Evolutionary conservation across 805 yeast species (phyloP), one percentile per base, ranked within the genome.

Genomic region (Myxozyma vanderwaltii): DNA sequence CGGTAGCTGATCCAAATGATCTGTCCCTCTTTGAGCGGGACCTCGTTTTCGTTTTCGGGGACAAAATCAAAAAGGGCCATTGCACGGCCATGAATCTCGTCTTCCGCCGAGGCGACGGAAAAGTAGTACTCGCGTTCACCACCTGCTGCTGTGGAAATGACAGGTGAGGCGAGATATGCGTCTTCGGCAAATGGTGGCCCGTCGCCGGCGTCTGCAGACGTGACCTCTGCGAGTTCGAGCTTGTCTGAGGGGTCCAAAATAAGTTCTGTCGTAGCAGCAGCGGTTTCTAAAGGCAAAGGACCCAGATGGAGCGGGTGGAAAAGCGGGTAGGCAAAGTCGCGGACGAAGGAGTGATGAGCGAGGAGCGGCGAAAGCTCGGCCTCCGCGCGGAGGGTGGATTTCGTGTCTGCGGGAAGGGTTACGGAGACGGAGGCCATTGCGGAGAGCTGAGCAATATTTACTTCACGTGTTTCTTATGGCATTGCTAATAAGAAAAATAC

Each of bases 41-140:
- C 82, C 69, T 94, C 99, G 72, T 94, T 94, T 67, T 90, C 96
- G 72, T 94, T 94, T 71, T 94, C 98, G 0, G 98, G 96, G 44
- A 76, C 80, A 70, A 94, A 94, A 67, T 91, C 92, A 71, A 90
- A 94, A 47, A 94, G 72, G 0, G 97, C 97, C 27, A 91, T 77
- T 0, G 98, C 99, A 57, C 82, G 78, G 61, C 84, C 76, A 69
- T 80, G 77, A n/a, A 79, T 75, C 63, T 79, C 82, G 63, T 74
- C 76, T 24, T 47, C 55, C 17, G 53, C 51, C 31, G 63, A 54
- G 24, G 63, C 49, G 27, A 63, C 64, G 5, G 64, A 59, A 46
- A 63, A 64, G 45, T 58, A 56, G 39, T 56, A 70, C 67, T 78
- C 76, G 64, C 78, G 74, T 57, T 76, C 79, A 36, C 66, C 64